Percentiles rank a stretch among this genome's conserved stretches.
These are phyloP conservation scores for Phylloporus sp. DNA, from an alignment of 768 basidiomycete species.

Conservation along the genomic window DNA sequence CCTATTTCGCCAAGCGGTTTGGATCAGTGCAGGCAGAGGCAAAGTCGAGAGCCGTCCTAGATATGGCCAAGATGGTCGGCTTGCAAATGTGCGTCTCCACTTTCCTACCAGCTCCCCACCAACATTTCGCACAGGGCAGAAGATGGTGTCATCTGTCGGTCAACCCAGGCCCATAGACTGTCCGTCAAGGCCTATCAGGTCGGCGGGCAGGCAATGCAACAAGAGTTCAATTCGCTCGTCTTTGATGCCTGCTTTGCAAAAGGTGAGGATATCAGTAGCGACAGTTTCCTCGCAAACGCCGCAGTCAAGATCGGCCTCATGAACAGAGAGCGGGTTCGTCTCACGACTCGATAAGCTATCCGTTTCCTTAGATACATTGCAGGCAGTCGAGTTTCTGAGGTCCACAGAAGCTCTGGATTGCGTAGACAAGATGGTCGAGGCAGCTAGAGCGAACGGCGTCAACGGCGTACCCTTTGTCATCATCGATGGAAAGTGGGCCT, in stretches of 20 bases:
- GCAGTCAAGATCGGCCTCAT: constrained; percentile 40
- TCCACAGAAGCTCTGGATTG: constrained; percentile 37
- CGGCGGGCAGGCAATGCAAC: constrained; percentile 39
- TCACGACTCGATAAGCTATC: not conserved
- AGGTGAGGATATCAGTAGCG: constrained; percentile 36
- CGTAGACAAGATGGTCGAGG: constrained; percentile 36
- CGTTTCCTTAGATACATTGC: not conserved
- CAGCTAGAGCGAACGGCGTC: constrained; percentile 41
- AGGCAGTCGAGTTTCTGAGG: constrained; percentile 40
- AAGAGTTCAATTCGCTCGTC: constrained; percentile 32
- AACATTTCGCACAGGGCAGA: constrained; percentile 26
- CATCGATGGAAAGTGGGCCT: constrained; percentile 41
- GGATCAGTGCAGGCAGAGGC: constrained; percentile 25
- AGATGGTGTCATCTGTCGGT: constrained; percentile 37
- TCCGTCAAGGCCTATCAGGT: constrained; percentile 39
- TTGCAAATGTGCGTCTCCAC: constrained; percentile 20
- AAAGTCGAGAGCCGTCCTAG: constrained; percentile 24
- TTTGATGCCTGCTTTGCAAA: constrained; percentile 39
- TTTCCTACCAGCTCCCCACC: not conserved
- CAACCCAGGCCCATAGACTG: constrained; percentile 41
- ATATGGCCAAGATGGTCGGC: constrained; percentile 29
- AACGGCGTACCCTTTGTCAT: constrained; percentile 51
- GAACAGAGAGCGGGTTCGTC: constrained; percentile 33
- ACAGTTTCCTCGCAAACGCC: constrained; percentile 31
- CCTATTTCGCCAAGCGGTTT: constrained; percentile 23